These are phyloP conservation scores for Coleophoma eucalyptorum DNA, from an alignment of 2,329 filamentous ascomycete genomes.

Conservation along the genomic window DNA sequence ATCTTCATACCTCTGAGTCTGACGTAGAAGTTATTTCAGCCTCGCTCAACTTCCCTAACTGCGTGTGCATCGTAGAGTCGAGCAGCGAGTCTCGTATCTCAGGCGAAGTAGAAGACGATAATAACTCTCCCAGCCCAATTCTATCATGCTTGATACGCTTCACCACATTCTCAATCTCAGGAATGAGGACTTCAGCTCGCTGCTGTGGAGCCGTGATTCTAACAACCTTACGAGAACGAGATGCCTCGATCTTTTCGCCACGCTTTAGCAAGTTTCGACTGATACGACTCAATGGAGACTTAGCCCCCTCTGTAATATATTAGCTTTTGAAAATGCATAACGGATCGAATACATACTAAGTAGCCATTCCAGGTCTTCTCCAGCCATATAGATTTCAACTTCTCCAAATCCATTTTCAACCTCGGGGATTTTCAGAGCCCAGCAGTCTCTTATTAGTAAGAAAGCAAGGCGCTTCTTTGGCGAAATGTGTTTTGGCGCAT, in stretches of 20 bases:
- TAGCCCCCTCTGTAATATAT: slow-evolving; percentile 10
- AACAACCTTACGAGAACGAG: slow-evolving; percentile 16
- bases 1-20: background rate
- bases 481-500: slow-evolving; percentile 21
- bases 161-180: slow-evolving; percentile 16
- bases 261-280: slow-evolving; percentile 12
- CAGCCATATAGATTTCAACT: slow-evolving; percentile 22
- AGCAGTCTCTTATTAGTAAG: slow-evolving; percentile 23
- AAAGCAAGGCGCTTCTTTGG: slow-evolving; percentile 22
- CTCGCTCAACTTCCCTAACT: no score
- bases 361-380: slow-evolving; percentile 21
- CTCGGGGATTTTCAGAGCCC: slow-evolving; percentile 24
- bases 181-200: slow-evolving; percentile 17
- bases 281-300: slow-evolving; percentile 18
- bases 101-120: slow-evolving; percentile 1
- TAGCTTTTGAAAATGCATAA: slow-evolving; percentile 1
- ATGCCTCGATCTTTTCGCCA: slow-evolving; percentile 23
- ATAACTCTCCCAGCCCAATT: slow-evolving; percentile 14
- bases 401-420: slow-evolving; percentile 23
- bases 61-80: background rate
- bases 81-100: background rate
- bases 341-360: slow-evolving; percentile 14
- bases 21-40: background rate
- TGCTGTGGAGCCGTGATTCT: slow-evolving; percentile 20
- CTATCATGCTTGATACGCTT: slow-evolving; percentile 11